Evolutionary conservation across 2,329 filamentous ascomycete genomes (phyloP), one percentile per base, ranked within the genome.

Genomic region (Xylariomycetidae sp.): DNA sequence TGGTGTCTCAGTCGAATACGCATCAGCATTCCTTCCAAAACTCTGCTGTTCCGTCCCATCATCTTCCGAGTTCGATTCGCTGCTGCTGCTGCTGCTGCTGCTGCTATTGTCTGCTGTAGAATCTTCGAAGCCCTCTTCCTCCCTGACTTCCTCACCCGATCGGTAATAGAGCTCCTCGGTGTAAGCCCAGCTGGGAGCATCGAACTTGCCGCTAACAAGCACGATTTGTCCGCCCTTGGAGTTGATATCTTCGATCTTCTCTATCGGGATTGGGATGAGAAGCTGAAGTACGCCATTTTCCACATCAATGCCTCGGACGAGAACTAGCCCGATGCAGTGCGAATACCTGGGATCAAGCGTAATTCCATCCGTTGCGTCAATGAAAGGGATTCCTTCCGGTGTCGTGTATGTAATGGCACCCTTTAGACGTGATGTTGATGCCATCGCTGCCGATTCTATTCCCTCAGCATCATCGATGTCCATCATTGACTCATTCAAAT

Each of bases 231-330:
- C 62, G 0, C 69, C 70, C 17, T 57, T 54, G 6, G 58, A 49
- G 26, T 53, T 61, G 13, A 68, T 51, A 8, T 59, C 51, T 23
- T 61, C 54, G 12, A 78, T 63, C 3, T 56, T 48, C 4, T 58
- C 46, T 1, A 54, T 32, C 1, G 64, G 36, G 6, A 80, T 63
- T 0, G 85, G 83, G 0, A 81, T 82, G 2, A 88, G 52, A 2
- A 90, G 49, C 38, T 88, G 80, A 4, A 90, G 58, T 5, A 66
- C 54, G 4, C 67, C 62, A 1, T 59, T 66, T 15, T 58, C 52
- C 0, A 61, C 50, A 49, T 89, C 81, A 37, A 89, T 77, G 4
- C 79, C 82, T 2, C 83, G 74, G n/a, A 92, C 58, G 7, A 90
- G 65, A 0, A 74, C 82, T 2, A 85, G 63, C 2, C 82, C 83